Percentiles rank a stretch among this genome's conserved stretches.
phyloP scores from a whole-genome alignment of 148 eudicot species.

The Vaccinium macrocarpon region DNA sequence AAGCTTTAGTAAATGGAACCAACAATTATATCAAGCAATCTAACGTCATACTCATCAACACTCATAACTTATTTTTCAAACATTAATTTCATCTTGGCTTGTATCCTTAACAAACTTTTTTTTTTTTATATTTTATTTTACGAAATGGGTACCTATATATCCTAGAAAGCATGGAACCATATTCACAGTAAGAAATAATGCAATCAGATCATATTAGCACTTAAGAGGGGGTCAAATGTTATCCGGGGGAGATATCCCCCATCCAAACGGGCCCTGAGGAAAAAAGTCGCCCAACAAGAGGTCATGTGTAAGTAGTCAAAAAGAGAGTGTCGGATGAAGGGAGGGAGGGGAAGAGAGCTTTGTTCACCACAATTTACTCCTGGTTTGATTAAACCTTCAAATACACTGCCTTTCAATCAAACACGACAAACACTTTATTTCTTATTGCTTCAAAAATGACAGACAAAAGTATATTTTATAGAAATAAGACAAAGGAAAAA shows the following conservation, averaged over 20 bases:
- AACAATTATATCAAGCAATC: too few relatives aligned
- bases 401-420: not conserved
- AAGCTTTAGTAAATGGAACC: too few relatives aligned
- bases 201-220: not conserved
- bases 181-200: not conserved
- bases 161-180: not conserved
- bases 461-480: not conserved
- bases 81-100: too few relatives aligned
- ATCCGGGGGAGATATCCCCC: too few relatives aligned
- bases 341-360: not conserved
- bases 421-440: not conserved
- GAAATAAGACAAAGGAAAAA: conserved; percentile 13
- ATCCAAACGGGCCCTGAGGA: too few relatives aligned
- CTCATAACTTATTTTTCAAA: not conserved
- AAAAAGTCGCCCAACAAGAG: not conserved
- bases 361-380: conserved; percentile 4
- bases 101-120: too few relatives aligned
- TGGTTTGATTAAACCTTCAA: not conserved
- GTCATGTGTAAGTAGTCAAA: not conserved
- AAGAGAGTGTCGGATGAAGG: not conserved
- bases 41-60: not conserved
- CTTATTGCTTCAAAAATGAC: not conserved
- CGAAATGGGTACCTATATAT: not conserved
- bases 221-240: too few relatives aligned
- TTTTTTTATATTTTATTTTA: too few relatives aligned